phyloP scores from a whole-genome alignment of 768 basidiomycete species.

The Trichaptum fuscoviolaceum region DNA sequence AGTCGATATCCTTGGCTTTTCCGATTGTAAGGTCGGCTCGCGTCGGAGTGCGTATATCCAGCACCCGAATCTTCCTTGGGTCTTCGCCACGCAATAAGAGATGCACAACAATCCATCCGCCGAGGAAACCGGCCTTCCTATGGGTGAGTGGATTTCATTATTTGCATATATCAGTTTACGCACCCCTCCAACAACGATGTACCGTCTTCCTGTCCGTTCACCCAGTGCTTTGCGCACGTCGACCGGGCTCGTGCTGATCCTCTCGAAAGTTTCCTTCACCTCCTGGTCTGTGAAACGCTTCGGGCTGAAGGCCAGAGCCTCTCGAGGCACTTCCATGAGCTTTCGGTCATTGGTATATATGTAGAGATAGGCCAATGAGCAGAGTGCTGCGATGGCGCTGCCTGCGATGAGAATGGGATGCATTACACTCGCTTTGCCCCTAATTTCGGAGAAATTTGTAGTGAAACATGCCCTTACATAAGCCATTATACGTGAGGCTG shows the following conservation, averaged over 20 bases:
- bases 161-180: conserved; percentile 19
- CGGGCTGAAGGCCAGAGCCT: conserved; percentile 46
- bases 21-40: conserved; percentile 53
- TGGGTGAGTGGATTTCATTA: background rate
- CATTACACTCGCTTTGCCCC: background rate
- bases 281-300: conserved; percentile 41
- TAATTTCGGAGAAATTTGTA: conserved; percentile 1
- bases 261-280: conserved; percentile 32
- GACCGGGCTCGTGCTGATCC: conserved; percentile 27
- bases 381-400: background rate
- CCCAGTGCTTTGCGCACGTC: conserved; percentile 44
- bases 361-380: conserved; percentile 29
- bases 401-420: background rate
- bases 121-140: conserved; percentile 63
- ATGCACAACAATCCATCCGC: conserved; percentile 72
- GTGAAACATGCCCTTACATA: background rate
- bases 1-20: conserved; percentile 46
- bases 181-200: conserved; percentile 75
- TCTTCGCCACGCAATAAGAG: conserved; percentile 69
- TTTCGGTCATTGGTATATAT: conserved; percentile 48
- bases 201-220: conserved; percentile 64
- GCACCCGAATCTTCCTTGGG: conserved; percentile 53
- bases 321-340: conserved; percentile 43
- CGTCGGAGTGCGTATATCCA: conserved; percentile 61
- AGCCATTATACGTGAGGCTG: background rate